Evolutionary conservation across 352 stramenopile species (phyloP).

Genomic region (Pythium sp.): DNA sequence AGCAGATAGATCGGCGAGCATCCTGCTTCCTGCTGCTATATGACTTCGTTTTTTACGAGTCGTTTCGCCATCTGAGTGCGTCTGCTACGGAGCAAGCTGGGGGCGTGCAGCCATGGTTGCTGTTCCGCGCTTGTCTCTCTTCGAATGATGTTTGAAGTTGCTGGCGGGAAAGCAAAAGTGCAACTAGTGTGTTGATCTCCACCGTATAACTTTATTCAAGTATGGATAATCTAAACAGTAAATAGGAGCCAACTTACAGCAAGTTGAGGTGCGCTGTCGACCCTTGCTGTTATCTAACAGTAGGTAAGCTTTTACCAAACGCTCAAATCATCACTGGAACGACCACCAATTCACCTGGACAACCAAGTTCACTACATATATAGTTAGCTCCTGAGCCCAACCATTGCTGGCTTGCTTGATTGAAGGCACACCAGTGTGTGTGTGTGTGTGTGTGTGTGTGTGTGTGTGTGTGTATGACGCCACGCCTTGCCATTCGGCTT

Average conservation of each 20-base stretch:
- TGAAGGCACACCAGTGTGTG: too few species aligned
- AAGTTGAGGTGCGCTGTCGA: neutral
- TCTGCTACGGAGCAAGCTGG: neutral
- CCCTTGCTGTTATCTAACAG: neutral
- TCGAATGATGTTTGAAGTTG: neutral
- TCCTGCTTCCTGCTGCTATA: neutral
- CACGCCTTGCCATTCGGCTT: too few species aligned
- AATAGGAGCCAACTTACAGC: neutral
- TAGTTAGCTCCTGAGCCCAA: too few species aligned
- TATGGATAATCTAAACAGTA: neutral
- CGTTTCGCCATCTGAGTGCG: neutral
- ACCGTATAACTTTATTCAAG: neutral
- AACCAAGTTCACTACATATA: too few species aligned
- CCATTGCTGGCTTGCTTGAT: too few species aligned
- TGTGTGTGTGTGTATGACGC: too few species aligned
- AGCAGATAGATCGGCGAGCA: neutral
- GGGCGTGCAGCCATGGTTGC: neutral
- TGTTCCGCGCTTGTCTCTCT: neutral
- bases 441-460: too few species aligned
- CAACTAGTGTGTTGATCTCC: neutral
- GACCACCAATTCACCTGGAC: too few species aligned
- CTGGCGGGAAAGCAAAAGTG: neutral
- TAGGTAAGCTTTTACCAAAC: too few species aligned
- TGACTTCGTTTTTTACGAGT: constrained; percentile 8
- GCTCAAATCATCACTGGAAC: too few species aligned